Conservation (phyloP, 2,329 filamentous ascomycete genomes). For the Tolypocladium guangdongense region DNA sequence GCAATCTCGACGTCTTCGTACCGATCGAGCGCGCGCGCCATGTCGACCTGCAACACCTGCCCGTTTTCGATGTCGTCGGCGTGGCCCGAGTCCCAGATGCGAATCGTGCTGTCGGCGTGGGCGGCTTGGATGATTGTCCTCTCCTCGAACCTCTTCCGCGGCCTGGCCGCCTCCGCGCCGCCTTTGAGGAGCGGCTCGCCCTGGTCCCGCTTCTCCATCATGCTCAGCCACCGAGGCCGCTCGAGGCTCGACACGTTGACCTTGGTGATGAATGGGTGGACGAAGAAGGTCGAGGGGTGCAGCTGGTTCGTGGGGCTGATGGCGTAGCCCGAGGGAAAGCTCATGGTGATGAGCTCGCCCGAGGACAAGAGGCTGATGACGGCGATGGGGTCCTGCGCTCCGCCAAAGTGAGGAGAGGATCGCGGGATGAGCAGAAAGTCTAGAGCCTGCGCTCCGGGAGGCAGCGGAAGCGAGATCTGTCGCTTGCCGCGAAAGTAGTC, state of each 20-base stretch:
- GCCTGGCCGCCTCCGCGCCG: constrained; percentile 60
- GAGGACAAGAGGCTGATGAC: constrained; percentile 70
- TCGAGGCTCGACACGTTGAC: constrained; percentile 63
- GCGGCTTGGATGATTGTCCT: constrained; percentile 78
- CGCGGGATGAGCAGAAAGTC: constrained; percentile 80
- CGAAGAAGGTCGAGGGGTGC: constrained; percentile 75
- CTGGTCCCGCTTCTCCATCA: constrained; percentile 72
- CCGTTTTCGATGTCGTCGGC: constrained; percentile 89
- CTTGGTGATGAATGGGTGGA: constrained; percentile 78
- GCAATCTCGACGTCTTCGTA: constrained; percentile 67
- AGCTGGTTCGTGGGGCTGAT: constrained; percentile 90
- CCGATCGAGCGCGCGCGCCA: constrained; percentile 72
- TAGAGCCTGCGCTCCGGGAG: constrained; percentile 63
- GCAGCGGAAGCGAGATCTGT: constrained; percentile 61
- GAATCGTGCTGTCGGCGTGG: constrained; percentile 84
- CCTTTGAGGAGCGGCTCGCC: constrained; percentile 72
- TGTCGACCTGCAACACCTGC: constrained; percentile 70
- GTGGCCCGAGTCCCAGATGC: constrained; percentile 86
- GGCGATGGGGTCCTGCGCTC: constrained; percentile 84
- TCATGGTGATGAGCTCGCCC: constrained; percentile 80
- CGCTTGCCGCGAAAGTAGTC: constrained; percentile 72
- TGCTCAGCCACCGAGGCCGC: constrained; percentile 74
- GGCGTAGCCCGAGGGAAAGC: constrained; percentile 83
- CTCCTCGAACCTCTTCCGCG: constrained; percentile 66
- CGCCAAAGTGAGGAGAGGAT: constrained; percentile 71